Percentiles rank a stretch among this genome's conserved stretches.
These are phyloP conservation scores for Malus sieversii DNA, from an alignment of 306 rosid species.

Conservation along the genomic window DNA sequence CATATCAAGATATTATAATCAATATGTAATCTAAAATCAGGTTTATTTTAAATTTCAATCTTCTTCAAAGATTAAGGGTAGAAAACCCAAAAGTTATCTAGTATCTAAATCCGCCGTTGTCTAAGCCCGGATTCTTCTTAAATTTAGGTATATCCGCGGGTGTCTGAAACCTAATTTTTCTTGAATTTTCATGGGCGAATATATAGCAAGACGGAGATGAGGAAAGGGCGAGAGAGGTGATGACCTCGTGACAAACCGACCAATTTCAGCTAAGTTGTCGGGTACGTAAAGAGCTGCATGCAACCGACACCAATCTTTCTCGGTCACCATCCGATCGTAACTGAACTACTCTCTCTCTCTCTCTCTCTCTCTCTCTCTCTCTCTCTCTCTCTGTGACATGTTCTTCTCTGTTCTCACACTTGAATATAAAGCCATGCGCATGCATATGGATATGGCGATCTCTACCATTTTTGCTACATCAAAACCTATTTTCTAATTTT, in stretches of 20 bases:
- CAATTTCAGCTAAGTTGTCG: neutral
- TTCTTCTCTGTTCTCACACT: no score
- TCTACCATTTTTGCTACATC: neutral
- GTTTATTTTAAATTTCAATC: no score
- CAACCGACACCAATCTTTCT: constrained; percentile 4
- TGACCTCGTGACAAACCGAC: constrained; percentile 21
- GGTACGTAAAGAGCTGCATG: neutral
- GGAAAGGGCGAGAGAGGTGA: neutral
- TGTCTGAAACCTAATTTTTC: neutral
- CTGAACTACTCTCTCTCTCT: neutral
- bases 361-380: no score
- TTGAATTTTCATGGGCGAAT: neutral
- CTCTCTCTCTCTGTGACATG: neutral
- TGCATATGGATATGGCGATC: neutral
- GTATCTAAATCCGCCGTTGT: no score
- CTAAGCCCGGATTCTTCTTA: no score
- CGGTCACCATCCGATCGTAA: neutral
- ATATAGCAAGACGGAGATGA: no score
- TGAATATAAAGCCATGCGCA: neutral
- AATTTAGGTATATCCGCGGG: neutral
- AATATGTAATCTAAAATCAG: no score
- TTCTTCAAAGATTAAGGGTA: no score
- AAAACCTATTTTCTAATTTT: no score
- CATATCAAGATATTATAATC: no score
- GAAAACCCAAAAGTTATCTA: no score